Evolutionary conservation across 768 basidiomycete genomes (phyloP).

Genomic region (Termitomyces sp.): DNA sequence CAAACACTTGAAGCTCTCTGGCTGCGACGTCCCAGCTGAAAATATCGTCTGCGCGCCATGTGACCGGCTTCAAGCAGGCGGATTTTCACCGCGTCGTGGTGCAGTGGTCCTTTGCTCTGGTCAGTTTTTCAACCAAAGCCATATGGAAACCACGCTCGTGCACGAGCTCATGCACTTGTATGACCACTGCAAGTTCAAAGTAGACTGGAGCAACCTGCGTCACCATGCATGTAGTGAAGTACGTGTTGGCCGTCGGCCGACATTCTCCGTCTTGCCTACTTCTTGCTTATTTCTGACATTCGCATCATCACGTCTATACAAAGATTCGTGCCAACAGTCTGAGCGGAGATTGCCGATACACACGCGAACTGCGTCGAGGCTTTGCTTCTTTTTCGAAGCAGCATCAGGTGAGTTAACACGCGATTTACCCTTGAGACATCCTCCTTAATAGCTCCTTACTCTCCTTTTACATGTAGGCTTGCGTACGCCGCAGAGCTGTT

Average conservation of each 20-base stretch:
- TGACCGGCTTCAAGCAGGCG: slow-evolving; percentile 68
- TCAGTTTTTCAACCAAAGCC: slow-evolving; percentile 72
- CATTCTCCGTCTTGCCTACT: background rate
- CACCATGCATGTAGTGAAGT: slow-evolving; percentile 99
- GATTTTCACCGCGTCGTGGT: slow-evolving; percentile 75
- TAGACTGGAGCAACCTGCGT: slow-evolving; percentile 85
- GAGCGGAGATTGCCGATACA: slow-evolving; percentile 89
- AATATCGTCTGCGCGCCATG: slow-evolving; percentile 88
- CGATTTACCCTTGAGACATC: slow-evolving; percentile 1
- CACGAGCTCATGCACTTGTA: slow-evolving; percentile 96
- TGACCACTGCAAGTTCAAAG: slow-evolving; percentile 92
- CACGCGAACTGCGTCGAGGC: slow-evolving; percentile 76
- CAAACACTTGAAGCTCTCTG: slow-evolving; percentile 77
- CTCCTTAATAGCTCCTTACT: background rate
- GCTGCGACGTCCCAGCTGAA: slow-evolving; percentile 64
- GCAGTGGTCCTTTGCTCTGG: slow-evolving; percentile 86
- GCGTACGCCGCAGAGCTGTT: slow-evolving; percentile 85
- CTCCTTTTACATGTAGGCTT: slow-evolving; percentile 50
- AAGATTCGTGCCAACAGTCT: slow-evolving; percentile 95
- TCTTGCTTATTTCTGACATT: background rate
- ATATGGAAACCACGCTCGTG: slow-evolving; percentile 90
- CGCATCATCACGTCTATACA: background rate
- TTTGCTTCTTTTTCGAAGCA: slow-evolving; percentile 85
- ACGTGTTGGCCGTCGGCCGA: background rate
- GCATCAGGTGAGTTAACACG: slow-evolving; percentile 65